These are phyloP conservation scores for Paramarasmius palmivorus DNA, from an alignment of 1,284 basidiomycete genomes.

Conservation along the genomic window DNA sequence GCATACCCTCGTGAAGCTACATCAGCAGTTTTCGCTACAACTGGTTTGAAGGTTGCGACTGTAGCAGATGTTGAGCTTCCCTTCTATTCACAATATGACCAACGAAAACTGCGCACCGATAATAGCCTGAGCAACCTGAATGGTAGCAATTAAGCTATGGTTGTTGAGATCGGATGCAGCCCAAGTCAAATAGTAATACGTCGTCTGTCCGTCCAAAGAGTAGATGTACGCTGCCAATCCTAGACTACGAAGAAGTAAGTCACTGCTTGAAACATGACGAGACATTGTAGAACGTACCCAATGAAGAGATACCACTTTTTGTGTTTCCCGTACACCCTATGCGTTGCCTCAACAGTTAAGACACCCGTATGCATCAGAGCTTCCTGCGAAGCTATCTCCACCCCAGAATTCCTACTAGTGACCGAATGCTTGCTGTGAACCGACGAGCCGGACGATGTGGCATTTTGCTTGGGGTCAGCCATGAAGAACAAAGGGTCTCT, in stretches of 20 bases:
- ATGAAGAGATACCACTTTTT: constrained; percentile 65
- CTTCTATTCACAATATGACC: not conserved
- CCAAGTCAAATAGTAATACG: constrained; percentile 64
- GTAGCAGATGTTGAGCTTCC: constrained; percentile 2
- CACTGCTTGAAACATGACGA: not conserved
- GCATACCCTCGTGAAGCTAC: constrained; percentile 60
- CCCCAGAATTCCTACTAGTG: too few species aligned
- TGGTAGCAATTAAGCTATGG: constrained; percentile 67
- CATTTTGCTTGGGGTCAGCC: too few species aligned
- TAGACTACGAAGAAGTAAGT: constrained; percentile 38
- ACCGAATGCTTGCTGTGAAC: too few species aligned
- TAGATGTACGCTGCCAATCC: constrained; percentile 77
- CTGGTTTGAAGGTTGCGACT: constrained; percentile 64
- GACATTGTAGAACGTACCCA: constrained; percentile 38
- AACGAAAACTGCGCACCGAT: constrained; percentile 44
- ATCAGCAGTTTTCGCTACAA: constrained; percentile 81
- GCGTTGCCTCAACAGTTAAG: constrained; percentile 50
- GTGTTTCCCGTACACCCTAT: constrained; percentile 51
- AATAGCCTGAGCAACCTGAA: constrained; percentile 58
- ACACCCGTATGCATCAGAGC: constrained; percentile 43
- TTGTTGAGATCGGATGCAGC: constrained; percentile 61
- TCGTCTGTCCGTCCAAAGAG: constrained; percentile 71
- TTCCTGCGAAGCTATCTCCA: not conserved
- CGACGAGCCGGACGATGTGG: too few species aligned
- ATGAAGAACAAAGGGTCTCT: too few species aligned